Conservation (phyloP, 1,139 yeast species). For the Taphrina flavorubra region DNA sequence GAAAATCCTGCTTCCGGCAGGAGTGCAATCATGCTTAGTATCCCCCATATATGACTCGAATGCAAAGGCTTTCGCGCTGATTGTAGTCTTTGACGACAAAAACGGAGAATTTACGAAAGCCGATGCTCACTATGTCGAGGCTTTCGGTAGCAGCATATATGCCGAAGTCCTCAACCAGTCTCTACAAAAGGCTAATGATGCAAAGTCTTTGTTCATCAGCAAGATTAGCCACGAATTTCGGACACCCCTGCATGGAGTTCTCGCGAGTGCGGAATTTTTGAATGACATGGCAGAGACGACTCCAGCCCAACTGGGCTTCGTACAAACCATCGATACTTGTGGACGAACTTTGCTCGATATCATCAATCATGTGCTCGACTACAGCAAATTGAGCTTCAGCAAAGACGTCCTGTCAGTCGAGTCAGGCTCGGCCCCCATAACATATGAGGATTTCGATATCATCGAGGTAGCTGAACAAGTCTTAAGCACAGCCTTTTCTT, state of each 20-base stretch:
- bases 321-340: constrained; percentile 40
- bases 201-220: constrained; percentile 35
- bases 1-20: constrained; percentile 15
- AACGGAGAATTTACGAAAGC: constrained; percentile 7
- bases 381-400: constrained; percentile 24
- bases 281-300: constrained; percentile 29
- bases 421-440: neutral
- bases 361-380: constrained; percentile 38
- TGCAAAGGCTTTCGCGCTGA: constrained; percentile 27
- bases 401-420: constrained; percentile 16
- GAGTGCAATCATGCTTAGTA: constrained; percentile 8
- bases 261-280: constrained; percentile 41
- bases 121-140: constrained; percentile 21
- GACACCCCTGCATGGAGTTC: constrained; percentile 38
- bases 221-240: constrained; percentile 39
- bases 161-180: constrained; percentile 32
- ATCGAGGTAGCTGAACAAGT: constrained; percentile 28
- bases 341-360: constrained; percentile 38
- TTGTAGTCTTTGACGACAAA: constrained; percentile 18
- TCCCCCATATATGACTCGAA: constrained; percentile 24
- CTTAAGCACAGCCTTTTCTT: constrained; percentile 12
- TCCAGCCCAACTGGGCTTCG: constrained; percentile 24
- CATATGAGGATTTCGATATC: constrained; percentile 19
- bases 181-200: constrained; percentile 30
- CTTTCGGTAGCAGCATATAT: constrained; percentile 27